Evolutionary conservation across 148 eudicot genomes (phyloP).

Genomic region (Persicaria maculosa): DNA sequence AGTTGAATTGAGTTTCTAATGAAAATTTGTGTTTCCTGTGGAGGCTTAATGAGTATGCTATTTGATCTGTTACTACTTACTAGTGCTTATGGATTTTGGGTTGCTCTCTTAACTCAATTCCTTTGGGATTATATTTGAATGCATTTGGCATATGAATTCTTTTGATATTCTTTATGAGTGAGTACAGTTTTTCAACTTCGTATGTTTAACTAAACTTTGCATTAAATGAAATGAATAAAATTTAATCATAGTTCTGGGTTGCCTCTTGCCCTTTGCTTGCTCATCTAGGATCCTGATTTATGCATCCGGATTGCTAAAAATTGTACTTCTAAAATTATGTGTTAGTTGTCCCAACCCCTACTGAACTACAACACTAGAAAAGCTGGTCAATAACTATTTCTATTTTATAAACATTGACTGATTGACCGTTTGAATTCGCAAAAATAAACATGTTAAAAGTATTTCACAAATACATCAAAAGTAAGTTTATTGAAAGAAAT

Average conservation of each 20-base stretch:
- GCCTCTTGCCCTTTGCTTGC: not conserved
- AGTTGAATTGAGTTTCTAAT: too few relatives aligned
- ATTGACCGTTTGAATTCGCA: too few relatives aligned
- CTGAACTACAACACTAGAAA: too few relatives aligned
- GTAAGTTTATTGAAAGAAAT: not conserved
- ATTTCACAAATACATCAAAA: too few relatives aligned
- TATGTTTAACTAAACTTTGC: too few relatives aligned
- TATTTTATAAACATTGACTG: too few relatives aligned
- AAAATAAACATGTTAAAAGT: too few relatives aligned
- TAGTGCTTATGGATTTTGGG: not conserved
- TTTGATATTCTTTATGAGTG: not conserved
- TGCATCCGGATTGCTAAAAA: not conserved
- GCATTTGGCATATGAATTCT: too few relatives aligned
- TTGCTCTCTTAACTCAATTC: not conserved
- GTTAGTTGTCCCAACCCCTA: too few relatives aligned
- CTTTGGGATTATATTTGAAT: not conserved
- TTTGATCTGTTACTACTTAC: not conserved
- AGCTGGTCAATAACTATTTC: too few relatives aligned
- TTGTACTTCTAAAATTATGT: not conserved
- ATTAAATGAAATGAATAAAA: not conserved
- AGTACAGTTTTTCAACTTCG: not conserved
- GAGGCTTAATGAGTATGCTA: not conserved
- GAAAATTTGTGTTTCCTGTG: not conserved
- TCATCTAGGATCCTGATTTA: not conserved
- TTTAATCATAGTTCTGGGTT: not conserved